Evolutionary conservation across 2,329 filamentous ascomycete genomes (phyloP).

Genomic region (Aureobasidium namibiae): DNA sequence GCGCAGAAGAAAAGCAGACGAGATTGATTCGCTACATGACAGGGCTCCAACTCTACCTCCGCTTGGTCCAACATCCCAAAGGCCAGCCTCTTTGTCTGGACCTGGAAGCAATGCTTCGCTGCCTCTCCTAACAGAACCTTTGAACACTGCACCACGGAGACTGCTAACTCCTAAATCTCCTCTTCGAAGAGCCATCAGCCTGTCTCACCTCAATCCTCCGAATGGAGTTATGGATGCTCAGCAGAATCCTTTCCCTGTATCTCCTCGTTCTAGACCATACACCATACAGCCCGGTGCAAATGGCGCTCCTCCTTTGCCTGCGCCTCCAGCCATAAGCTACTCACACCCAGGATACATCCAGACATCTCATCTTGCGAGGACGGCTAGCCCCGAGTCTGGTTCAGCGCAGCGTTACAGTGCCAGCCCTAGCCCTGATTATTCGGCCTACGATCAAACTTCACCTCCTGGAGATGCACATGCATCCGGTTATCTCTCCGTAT

Average conservation of each 20-base stretch:
- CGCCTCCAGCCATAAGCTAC: constrained; percentile 35
- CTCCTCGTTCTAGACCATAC: constrained; percentile 33
- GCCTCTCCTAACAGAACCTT: constrained; percentile 9
- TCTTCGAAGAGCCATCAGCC: constrained; percentile 42
- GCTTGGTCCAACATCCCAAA: constrained; percentile 15
- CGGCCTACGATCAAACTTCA: constrained; percentile 36
- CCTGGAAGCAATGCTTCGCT: not conserved
- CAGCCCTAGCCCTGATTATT: constrained; percentile 41
- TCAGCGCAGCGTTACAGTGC: constrained; percentile 24
- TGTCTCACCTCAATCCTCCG: constrained; percentile 35
- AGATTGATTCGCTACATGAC: constrained; percentile 35
- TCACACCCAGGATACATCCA: constrained; percentile 26
- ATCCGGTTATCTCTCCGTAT: constrained; percentile 8
- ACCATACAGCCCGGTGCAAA: constrained; percentile 35
- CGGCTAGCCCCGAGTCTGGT: constrained; percentile 24
- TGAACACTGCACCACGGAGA: constrained; percentile 31
- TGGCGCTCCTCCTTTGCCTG: constrained; percentile 40
- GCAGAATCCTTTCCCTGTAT: constrained; percentile 39
- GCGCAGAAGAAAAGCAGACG: constrained; percentile 34
- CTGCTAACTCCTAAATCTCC: constrained; percentile 54
- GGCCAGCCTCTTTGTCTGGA: not conserved
- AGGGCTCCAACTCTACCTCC: constrained; percentile 29
- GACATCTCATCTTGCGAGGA: constrained; percentile 30
- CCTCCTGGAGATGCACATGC: constrained; percentile 14
- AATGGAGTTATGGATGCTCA: constrained; percentile 42